phyloP scores from a whole-genome alignment of 2,329 filamentous ascomycete genomes.

The Paraphoma sp. region DNA sequence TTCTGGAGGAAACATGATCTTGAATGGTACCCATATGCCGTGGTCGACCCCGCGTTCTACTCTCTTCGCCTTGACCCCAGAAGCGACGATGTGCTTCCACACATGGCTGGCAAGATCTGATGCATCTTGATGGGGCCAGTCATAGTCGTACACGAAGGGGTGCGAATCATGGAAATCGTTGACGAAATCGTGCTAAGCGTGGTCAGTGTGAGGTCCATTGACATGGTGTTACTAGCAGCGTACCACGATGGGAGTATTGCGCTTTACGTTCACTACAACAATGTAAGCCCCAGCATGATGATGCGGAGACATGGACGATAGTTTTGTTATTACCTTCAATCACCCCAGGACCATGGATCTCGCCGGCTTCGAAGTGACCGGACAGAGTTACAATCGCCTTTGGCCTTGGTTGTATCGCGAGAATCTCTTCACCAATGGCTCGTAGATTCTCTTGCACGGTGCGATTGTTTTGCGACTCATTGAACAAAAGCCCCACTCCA shows the following conservation, averaged over 20 bases:
- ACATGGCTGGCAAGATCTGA: background rate
- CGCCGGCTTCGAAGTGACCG: slow-evolving; percentile 2
- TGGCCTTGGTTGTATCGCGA: background rate
- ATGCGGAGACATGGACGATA: background rate
- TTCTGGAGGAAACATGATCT: slow-evolving; percentile 5
- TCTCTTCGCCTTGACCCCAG: slow-evolving; percentile 1
- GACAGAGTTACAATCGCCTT: slow-evolving; percentile 1
- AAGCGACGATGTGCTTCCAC: slow-evolving; percentile 1
- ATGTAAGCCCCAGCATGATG: background rate
- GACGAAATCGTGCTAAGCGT: background rate
- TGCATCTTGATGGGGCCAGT: slow-evolving; percentile 1
- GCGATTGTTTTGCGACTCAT: slow-evolving; percentile 3
- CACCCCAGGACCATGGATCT: slow-evolving; percentile 3
- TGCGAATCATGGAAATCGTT: slow-evolving; percentile 5
- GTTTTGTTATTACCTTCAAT: background rate
- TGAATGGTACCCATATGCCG: slow-evolving; percentile 3
- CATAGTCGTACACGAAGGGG: slow-evolving; percentile 3
- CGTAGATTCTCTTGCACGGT: slow-evolving; percentile 1
- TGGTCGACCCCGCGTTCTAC: slow-evolving; percentile 4
- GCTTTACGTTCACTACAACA: background rate
- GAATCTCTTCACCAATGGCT: slow-evolving; percentile 1
- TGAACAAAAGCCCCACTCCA: slow-evolving; percentile 1
- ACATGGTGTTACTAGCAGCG: no score
- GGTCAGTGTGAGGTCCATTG: no score
- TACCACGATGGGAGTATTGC: background rate